These are phyloP conservation scores for Curvularia verruculosa DNA, from an alignment of 2,329 filamentous ascomycete genomes.

Conservation along the genomic window DNA sequence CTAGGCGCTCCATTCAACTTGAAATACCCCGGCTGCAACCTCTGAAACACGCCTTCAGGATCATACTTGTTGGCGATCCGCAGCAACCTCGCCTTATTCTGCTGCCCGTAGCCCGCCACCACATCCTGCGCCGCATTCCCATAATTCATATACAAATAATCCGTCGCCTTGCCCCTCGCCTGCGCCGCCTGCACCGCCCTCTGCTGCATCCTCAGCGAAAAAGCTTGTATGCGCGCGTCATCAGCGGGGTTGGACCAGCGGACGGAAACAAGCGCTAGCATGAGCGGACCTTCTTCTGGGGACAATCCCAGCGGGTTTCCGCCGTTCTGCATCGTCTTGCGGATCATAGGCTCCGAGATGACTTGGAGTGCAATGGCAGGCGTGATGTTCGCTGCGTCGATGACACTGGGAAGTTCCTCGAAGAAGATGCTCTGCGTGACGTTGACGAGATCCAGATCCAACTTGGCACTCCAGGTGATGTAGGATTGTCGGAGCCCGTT, in stretches of 20 bases:
- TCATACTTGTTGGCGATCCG: slow-evolving; percentile 28
- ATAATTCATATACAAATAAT: slow-evolving; percentile 56
- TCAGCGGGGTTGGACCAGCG: slow-evolving; percentile 33
- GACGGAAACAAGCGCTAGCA: slow-evolving; percentile 23
- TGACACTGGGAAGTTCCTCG: slow-evolving; percentile 25
- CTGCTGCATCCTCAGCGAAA: slow-evolving; percentile 23
- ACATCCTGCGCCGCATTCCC: slow-evolving; percentile 52
- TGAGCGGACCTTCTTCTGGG: slow-evolving; percentile 26
- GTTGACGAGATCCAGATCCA: slow-evolving; percentile 27
- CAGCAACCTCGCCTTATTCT: slow-evolving; percentile 40
- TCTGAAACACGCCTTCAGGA: slow-evolving; percentile 28
- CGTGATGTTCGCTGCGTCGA: slow-evolving; percentile 25
- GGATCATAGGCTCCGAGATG: slow-evolving; percentile 31
- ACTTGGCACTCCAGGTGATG: slow-evolving; percentile 37
- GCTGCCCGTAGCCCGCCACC: slow-evolving; percentile 50
- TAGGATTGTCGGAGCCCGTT: slow-evolving; percentile 33
- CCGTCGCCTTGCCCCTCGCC: slow-evolving; percentile 8
- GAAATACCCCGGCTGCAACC: slow-evolving; percentile 30
- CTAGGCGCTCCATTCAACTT: slow-evolving; percentile 27
- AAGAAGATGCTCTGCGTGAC: slow-evolving; percentile 33
- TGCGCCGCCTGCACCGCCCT: slow-evolving; percentile 14
- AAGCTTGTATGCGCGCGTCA: slow-evolving; percentile 29
- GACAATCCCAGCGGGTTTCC: slow-evolving; percentile 42
- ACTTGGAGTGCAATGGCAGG: slow-evolving; percentile 35
- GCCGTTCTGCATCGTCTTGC: slow-evolving; percentile 27